Base-by-base conservation (phyloP, 129 eudicot species). In the Flaveria trinervia region DNA sequence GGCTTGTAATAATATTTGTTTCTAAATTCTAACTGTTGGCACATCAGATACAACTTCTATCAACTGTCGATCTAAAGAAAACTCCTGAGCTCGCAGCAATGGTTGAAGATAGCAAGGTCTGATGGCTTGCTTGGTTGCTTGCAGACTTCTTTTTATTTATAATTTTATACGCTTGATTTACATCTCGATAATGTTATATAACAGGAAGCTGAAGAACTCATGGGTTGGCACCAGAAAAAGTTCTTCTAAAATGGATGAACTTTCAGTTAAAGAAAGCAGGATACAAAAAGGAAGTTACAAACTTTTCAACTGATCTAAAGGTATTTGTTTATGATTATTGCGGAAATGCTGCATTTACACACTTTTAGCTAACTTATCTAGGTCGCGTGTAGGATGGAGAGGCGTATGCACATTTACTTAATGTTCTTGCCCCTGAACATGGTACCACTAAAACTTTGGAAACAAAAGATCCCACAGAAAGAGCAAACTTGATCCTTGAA, bases 151-250 rank as follows among this genome's bases (percentile, higher is more conserved):
- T 4, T 76, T 49, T 5, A 61, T 25, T 26, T 39, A 57, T 50
- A 77, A 2, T 48, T 56, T 62, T 30, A 68, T 23, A 70, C 8
- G 18, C 36, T 44, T 44, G 30, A 61, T 68, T 26, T 55, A 16
- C 70, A 45, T 65, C 72, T 33, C 18, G 44, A 12, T 16, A 61
- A 49, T 60, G 68, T 43, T 68, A 77, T 68, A 73, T 44, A 18
- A 55, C 78, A 88, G 92, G 92, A 88, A 70, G 83, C 87, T 8
- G 89, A 88, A 83, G 92, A 88, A 74, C 92, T 88, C 79, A 79
- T 85, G 84, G 80, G 82, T 72, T 88, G 83, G 75, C 92, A 10
- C 92, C 92, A 5, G 92, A 88, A 75, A 88, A 88, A 79, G 89
- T 88, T 75, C 85, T 88, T 52, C 69, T 88, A 73, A 88, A 85